phyloP scores from a whole-genome alignment of 2,329 filamentous ascomycete species.

The Cyphellophora attinorum region DNA sequence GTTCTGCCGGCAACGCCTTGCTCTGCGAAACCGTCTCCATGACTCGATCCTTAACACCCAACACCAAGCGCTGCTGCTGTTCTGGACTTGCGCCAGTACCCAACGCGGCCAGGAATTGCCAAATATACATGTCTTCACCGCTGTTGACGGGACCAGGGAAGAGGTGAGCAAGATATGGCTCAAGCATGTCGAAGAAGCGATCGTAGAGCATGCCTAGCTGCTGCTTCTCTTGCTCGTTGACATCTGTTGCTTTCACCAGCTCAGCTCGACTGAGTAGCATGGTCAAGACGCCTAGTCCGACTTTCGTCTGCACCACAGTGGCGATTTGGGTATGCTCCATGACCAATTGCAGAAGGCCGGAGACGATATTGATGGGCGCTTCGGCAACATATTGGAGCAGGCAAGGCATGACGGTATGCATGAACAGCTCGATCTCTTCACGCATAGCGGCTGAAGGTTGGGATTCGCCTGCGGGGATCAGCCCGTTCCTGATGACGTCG shows the following conservation, averaged over 20 bases:
- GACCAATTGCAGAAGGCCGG: constrained; percentile 77
- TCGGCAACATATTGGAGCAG: constrained; percentile 86
- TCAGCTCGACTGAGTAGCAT: constrained; percentile 92
- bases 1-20: constrained; percentile 79
- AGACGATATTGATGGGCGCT: constrained; percentile 80
- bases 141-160: constrained; percentile 89
- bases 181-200: constrained; percentile 74
- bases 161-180: constrained; percentile 71
- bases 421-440: constrained; percentile 89
- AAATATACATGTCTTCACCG: constrained; percentile 90
- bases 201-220: constrained; percentile 82
- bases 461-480: constrained; percentile 62
- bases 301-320: constrained; percentile 72
- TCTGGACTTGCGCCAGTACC: constrained; percentile 88
- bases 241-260: constrained; percentile 74
- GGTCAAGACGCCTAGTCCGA: constrained; percentile 81
- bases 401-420: constrained; percentile 76
- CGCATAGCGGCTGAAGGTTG: constrained; percentile 68
- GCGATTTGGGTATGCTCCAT: constrained; percentile 74
- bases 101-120: constrained; percentile 93
- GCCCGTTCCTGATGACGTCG: constrained; percentile 76
- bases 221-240: constrained; percentile 63
- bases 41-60: constrained; percentile 93
- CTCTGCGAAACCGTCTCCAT: constrained; percentile 87
- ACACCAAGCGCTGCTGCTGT: constrained; percentile 87